A percentile compares a stretch with the other conserved stretches of the same genome.
phyloP scores from a whole-genome alignment of 352 stramenopile species.

The Albugo laibachii region DNA sequence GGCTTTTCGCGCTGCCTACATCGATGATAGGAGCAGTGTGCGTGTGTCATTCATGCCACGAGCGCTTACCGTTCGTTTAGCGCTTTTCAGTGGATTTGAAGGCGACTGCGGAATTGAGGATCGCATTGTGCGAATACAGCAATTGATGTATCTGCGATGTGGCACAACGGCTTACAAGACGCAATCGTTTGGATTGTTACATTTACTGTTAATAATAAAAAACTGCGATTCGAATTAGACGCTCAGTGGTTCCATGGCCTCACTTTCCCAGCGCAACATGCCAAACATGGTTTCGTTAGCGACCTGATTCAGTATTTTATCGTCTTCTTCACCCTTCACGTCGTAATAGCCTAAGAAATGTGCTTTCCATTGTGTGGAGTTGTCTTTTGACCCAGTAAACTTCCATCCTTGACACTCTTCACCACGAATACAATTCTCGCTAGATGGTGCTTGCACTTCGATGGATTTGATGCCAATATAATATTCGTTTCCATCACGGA shows the following conservation, averaged over 20 bases:
- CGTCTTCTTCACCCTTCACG: slow-evolving; percentile 65
- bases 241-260: slow-evolving; percentile 61
- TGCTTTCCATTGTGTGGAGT: slow-evolving; percentile 45
- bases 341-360: slow-evolving; percentile 70
- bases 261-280: slow-evolving; percentile 71
- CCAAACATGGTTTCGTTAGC: slow-evolving; percentile 74
- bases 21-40: too few species aligned
- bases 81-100: too few species aligned
- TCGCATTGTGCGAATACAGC: too few species aligned
- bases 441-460: slow-evolving; percentile 37
- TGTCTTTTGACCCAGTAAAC: slow-evolving; percentile 40
- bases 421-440: slow-evolving; percentile 60
- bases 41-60: too few species aligned
- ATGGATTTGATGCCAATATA: slow-evolving; percentile 63
- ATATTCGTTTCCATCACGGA: slow-evolving; percentile 58
- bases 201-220: too few species aligned
- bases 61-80: too few species aligned
- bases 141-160: too few species aligned
- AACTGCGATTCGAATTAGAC: too few species aligned
- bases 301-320: slow-evolving; percentile 67
- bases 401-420: slow-evolving; percentile 71
- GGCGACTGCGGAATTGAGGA: too few species aligned
- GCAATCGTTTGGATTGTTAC: too few species aligned
- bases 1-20: slow-evolving; percentile 52
- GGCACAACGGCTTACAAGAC: too few species aligned